A percentile compares a stretch with the other conserved stretches of the same genome.
These are phyloP conservation scores for Ambrosiella beaveri DNA, from an alignment of 2,329 filamentous ascomycete genomes.

Conservation along the genomic window DNA sequence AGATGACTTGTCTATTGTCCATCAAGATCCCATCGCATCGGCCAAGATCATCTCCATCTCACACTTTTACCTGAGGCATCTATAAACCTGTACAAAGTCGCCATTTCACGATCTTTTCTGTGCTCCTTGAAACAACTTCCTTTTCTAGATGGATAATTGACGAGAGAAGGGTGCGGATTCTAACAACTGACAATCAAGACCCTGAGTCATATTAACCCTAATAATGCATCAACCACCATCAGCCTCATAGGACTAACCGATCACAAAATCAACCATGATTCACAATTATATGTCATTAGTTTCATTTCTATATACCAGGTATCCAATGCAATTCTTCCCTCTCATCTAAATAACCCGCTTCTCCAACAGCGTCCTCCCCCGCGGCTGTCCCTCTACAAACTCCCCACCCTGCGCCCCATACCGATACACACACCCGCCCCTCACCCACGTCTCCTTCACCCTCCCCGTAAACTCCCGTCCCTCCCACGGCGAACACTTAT, in stretches of 20 bases:
- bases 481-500: constrained; percentile 83
- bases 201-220: background rate
- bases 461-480: constrained; percentile 60
- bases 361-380: constrained; percentile 42
- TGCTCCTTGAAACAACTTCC: too few species aligned
- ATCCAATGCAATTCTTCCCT: background rate
- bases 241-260: background rate
- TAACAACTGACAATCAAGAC: too few species aligned
- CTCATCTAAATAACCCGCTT: constrained; percentile 24
- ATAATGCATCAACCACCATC: background rate
- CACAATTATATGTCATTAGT: background rate
- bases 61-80: too few species aligned
- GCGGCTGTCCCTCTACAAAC: constrained; percentile 31
- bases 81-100: too few species aligned
- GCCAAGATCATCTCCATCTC: too few species aligned
- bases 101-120: too few species aligned
- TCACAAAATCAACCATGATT: background rate
- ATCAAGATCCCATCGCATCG: too few species aligned
- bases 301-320: background rate
- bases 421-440: constrained; percentile 58
- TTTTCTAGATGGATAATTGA: too few species aligned
- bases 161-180: too few species aligned
- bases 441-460: constrained; percentile 71
- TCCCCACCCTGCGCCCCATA: constrained; percentile 37
- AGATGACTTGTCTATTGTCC: too few species aligned